Conservation (phyloP, 2,329 filamentous ascomycete genomes). For the Cryoendolithus antarcticus region DNA sequence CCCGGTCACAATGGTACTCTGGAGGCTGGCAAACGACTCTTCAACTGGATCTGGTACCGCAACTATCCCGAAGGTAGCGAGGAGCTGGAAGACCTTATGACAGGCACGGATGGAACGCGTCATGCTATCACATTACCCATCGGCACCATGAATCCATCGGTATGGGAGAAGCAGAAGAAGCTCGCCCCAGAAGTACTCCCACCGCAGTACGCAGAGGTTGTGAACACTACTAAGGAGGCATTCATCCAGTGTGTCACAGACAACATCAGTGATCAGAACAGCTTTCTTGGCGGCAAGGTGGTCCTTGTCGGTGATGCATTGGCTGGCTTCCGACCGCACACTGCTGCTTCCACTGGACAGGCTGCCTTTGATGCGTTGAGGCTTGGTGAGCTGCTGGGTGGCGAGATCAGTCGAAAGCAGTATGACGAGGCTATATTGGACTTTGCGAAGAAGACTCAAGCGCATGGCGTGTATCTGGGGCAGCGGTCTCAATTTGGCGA, state of each 20-base stretch:
- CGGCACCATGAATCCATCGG: constrained; percentile 26
- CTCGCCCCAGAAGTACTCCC: constrained; percentile 24
- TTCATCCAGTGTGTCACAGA: constrained; percentile 37
- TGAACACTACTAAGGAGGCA: constrained; percentile 28
- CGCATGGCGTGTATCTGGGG: constrained; percentile 28
- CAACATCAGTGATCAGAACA: constrained; percentile 25
- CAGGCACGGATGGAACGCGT: constrained; percentile 27
- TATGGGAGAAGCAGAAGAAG: constrained; percentile 28
- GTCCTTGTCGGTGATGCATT: constrained; percentile 37
- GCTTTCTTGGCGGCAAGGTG: constrained; percentile 30
- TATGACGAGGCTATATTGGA: constrained; percentile 27
- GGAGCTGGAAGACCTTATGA: constrained; percentile 32
- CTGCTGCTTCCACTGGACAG: constrained; percentile 35
- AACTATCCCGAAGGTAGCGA: constrained; percentile 28
- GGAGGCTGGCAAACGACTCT: constrained; percentile 27
- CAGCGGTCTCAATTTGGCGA: constrained; percentile 29
- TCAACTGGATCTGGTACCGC: constrained; percentile 39
- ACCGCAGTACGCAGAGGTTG: constrained; percentile 30
- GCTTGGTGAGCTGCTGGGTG: constrained; percentile 28
- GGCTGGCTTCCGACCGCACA: constrained; percentile 35
- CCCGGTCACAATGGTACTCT: constrained; percentile 30
- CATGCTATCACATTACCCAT: constrained; percentile 34
- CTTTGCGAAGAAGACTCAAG: constrained; percentile 27
- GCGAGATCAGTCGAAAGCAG: constrained; percentile 22
- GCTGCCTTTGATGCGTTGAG: constrained; percentile 33